Base-by-base conservation (phyloP, 75 land plant genomes). In the Chamaecyparis obtusa region DNA sequence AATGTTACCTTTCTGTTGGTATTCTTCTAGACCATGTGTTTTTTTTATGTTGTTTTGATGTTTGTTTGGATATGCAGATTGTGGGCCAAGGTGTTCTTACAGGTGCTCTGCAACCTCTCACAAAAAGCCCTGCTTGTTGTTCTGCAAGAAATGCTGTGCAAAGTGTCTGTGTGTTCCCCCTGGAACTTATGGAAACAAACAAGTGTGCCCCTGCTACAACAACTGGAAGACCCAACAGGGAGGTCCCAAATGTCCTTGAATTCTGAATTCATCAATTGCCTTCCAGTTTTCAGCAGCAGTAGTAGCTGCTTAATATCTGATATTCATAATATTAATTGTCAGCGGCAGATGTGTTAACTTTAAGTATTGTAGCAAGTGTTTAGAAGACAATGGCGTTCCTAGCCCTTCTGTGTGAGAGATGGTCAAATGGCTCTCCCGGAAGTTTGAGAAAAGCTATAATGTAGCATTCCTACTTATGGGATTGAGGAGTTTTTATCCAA, bases 191-290 rank as follows among this genome's bases (percentile, higher is more conserved):
- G 89, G 89, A 49, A 88, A 88, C 87, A 88, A 85, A 56, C 54
- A 88, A 72, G 88, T 88, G 10, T 88, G 89, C 79, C 89, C 89
- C 24, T 88, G 89, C 89, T 88, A 88, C 88, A 88, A 88, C 67
- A 74, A 84, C 86, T 85, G 82, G 89, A 88, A 85, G 88, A 88
- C 82, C n/a, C 84, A 77, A 24, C 76, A 85, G 51, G 89, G 89
- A 9, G 89, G 89, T 33, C 89, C 86, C 24, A 88, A 88, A 24
- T 88, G 89, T 80, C 89, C 89, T 10, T 88, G 79, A 88, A 13
- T 41, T 71, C 35, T 41, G 30, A n/a, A n/a, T n/a, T n/a, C n/a
- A n/a, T n/a, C 36, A 32, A 11, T 33, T 33, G 3, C 33, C 1
- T 74, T 71, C 5, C 35, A 71, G 7, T 71, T 27, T 71, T 30